Conservation (phyloP, 1,284 basidiomycete genomes). For the Trametes sp. region DNA sequence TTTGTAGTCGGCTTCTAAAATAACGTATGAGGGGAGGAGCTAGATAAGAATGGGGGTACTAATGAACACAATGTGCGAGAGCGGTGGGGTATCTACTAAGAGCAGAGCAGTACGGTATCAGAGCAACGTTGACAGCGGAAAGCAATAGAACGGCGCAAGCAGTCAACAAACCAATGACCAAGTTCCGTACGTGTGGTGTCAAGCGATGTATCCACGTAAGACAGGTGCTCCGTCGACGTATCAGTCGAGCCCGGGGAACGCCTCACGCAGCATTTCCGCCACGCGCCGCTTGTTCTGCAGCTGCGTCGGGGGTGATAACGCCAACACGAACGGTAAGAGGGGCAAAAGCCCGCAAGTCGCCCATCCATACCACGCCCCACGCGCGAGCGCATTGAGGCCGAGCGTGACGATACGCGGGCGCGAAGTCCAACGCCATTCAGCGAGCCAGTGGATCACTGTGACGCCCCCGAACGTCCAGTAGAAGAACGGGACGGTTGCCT, state of each 20-base stretch:
- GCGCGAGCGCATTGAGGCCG: neutral
- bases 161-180: too few species aligned
- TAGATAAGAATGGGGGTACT: too few species aligned
- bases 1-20: too few species aligned
- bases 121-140: neutral
- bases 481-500: too few species aligned
- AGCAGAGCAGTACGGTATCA: too few species aligned
- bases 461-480: neutral
- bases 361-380: neutral
- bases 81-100: neutral
- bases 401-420: neutral
- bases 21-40: too few species aligned
- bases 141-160: too few species aligned
- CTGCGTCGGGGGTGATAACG: neutral
- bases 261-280: conserved; percentile 9
- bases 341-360: neutral
- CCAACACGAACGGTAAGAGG: neutral
- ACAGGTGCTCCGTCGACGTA: neutral
- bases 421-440: neutral
- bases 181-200: too few species aligned
- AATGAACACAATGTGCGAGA: too few species aligned
- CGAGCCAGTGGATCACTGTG: neutral
- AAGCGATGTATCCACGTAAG: too few species aligned
- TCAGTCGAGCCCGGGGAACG: neutral
- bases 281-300: conserved; percentile 9